Base-by-base conservation (phyloP, 495 filamentous ascomycete species). In the Daldinia vernicosa region DNA sequence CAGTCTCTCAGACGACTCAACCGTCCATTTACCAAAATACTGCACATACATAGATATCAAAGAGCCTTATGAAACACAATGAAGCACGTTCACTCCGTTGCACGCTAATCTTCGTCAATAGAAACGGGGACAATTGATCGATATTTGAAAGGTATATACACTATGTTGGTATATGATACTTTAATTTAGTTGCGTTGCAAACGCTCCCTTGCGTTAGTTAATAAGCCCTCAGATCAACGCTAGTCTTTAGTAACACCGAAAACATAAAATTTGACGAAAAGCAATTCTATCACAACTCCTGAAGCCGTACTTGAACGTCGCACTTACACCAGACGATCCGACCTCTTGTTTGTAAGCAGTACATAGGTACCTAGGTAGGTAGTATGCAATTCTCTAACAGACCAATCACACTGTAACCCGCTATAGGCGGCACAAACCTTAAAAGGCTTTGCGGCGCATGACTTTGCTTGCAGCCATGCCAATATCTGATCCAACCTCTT, bases 361-460 rank as follows among this genome's bases (percentile, higher is more conserved):
- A n/a, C 40, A 3, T 33, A 27, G 1, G 4, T 27, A 27, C 26
- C 26, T 27, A 27, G 26, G 24, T 28, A 2, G 4, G 40, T 8
- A 45, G n/a, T n/a, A 43, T 43, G 39, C 40, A 22, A 45, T 50
- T 5, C n/a, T 37, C 12, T 30, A n/a, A 28, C 19, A 37, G 28
- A 12, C 50, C 61, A 65, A 64, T 45, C 26, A 70, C 26, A 26
- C n/a, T 6, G 27, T 17, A 26, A 35, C 35, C 60, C 60, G 51
- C 57, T 62, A 62, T n/a, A 35, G 24, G 66, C 53, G 67, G 61
- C 8, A 12, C 30, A 47, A 22, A 24, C 19, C 43, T 24, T 53
- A 28, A 28, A 45, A 51, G 59, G 69, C 24, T 53, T 59, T 30
- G 22, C 63, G 69, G 57, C 58, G 63, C 43, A 67, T 60, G 69